Percentiles rank a stretch among this genome's conserved stretches.
Conservation (phyloP, 257 asterid species). For the Ajuga chamaepitys region DNA sequence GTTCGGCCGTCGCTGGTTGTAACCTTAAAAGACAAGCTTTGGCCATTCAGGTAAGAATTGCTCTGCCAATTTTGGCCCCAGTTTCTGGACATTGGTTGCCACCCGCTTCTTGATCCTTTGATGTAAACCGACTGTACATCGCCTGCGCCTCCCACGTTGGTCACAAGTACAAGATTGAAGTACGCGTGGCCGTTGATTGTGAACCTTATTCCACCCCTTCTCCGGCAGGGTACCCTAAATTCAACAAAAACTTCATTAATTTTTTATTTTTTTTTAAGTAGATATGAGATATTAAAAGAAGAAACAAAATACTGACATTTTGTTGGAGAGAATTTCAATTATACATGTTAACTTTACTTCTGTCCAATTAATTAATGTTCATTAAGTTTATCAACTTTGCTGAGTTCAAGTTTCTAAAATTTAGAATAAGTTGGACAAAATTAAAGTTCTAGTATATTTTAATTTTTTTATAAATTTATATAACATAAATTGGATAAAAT, state of each 20-base stretch:
- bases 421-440: too few relatives aligned
- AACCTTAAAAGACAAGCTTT: slow-evolving; percentile 71
- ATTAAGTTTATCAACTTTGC: too few relatives aligned
- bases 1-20: slow-evolving; percentile 75
- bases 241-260: background rate
- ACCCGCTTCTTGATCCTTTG: slow-evolving; percentile 72
- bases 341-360: too few relatives aligned
- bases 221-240: slow-evolving; percentile 74
- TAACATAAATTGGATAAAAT: too few relatives aligned
- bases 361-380: too few relatives aligned
- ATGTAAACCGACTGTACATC: slow-evolving; percentile 69
- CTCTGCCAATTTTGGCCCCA: slow-evolving; percentile 99
- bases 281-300: too few relatives aligned
- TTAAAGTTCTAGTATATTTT: too few relatives aligned
- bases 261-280: too few relatives aligned
- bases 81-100: slow-evolving; percentile 91
- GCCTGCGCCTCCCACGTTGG: slow-evolving; percentile 91
- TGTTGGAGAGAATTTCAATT: too few relatives aligned
- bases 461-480: too few relatives aligned
- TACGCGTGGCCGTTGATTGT: slow-evolving; percentile 79
- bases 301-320: too few relatives aligned
- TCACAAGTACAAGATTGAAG: slow-evolving; percentile 77
- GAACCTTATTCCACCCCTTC: slow-evolving; percentile 86
- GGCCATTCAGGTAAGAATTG: slow-evolving; percentile 79
- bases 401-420: too few relatives aligned